These are phyloP conservation scores for Malassezia obtusa DNA, from an alignment of 1,284 basidiomycete species.

Conservation along the genomic window DNA sequence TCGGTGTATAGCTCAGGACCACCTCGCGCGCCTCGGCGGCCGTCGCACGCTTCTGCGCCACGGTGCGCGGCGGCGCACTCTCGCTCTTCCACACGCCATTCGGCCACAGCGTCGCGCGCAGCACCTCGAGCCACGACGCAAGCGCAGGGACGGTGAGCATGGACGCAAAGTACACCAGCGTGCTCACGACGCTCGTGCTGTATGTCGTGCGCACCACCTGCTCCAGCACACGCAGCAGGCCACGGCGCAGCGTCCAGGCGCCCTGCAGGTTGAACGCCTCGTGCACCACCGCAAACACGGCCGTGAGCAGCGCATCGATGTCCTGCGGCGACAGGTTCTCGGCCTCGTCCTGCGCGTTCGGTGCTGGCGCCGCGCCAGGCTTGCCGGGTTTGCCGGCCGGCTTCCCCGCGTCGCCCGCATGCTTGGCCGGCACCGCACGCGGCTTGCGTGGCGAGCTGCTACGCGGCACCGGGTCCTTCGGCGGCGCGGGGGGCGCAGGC, in stretches of 20 bases:
- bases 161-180: constrained; percentile 34
- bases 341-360: background rate
- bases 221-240: constrained; percentile 46
- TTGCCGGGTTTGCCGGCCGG: background rate
- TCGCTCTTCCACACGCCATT: constrained; percentile 19
- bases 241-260: constrained; percentile 45
- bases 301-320: constrained; percentile 43
- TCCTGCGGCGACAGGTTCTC: constrained; percentile 25
- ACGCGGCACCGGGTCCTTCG: too few relatives aligned
- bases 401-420: background rate
- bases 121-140: constrained; percentile 27
- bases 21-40: constrained; percentile 32
- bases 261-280: constrained; percentile 47
- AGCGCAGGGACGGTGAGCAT: constrained; percentile 29
- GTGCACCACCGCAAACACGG: constrained; percentile 46
- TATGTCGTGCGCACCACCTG: constrained; percentile 45
- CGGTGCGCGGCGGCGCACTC: constrained; percentile 11
- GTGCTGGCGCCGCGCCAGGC: background rate
- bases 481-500: too few relatives aligned
- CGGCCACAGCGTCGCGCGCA: constrained; percentile 42
- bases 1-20: constrained; percentile 39
- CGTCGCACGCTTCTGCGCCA: constrained; percentile 25
- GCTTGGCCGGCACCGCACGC: background rate
- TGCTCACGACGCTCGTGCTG: constrained; percentile 30
- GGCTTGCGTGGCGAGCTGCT: background rate